Evolutionary conservation across 352 stramenopile genomes (phyloP).

Genomic region (Phytophthora pinifolia): DNA sequence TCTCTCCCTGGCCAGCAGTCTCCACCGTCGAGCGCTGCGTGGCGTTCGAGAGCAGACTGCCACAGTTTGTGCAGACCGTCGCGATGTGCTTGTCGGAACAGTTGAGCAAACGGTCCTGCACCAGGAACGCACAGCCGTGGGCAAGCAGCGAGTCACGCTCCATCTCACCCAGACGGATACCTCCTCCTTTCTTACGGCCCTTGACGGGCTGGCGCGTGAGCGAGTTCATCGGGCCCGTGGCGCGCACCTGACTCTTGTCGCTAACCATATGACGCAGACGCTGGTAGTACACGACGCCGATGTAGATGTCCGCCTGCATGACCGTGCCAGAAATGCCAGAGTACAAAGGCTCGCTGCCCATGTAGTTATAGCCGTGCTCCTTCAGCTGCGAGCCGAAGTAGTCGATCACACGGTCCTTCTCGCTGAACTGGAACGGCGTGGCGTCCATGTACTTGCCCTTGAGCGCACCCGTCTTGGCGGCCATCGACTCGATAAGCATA

Average conservation of each 20-base stretch:
- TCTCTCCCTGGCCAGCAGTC: constrained; percentile 78
- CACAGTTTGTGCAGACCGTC: constrained; percentile 95
- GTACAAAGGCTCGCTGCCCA: constrained; percentile 99
- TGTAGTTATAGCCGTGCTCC: constrained; percentile 97
- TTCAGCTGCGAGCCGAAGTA: constrained; percentile 99
- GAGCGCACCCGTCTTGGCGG: constrained; percentile 97
- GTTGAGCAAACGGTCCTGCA: constrained; percentile 98
- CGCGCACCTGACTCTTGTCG: constrained; percentile 99
- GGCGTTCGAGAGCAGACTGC: constrained; percentile 84
- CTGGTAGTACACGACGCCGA: constrained; percentile 99
- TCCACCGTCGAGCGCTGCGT: constrained; percentile 85
- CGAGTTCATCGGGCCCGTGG: constrained; percentile 97
- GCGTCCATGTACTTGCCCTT: constrained; percentile 98
- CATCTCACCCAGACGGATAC: constrained; percentile 99
- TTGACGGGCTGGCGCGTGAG: constrained; percentile 99
- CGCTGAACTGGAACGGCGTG: constrained; percentile 99
- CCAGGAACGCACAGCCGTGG: constrained; percentile 96
- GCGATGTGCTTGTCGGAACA: constrained; percentile 99
- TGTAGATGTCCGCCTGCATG: constrained; percentile 99
- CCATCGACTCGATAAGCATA: constrained; percentile 99
- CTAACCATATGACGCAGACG: constrained; percentile 99
- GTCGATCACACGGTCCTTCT: constrained; percentile 98
- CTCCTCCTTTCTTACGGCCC: constrained; percentile 98
- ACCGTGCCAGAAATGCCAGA: constrained; percentile 97
- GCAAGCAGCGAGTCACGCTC: constrained; percentile 98